Evolutionary conservation across 257 asterid species (phyloP), one percentile per base, ranked within the genome.

Genomic region (Solanum pinnatisectum): DNA sequence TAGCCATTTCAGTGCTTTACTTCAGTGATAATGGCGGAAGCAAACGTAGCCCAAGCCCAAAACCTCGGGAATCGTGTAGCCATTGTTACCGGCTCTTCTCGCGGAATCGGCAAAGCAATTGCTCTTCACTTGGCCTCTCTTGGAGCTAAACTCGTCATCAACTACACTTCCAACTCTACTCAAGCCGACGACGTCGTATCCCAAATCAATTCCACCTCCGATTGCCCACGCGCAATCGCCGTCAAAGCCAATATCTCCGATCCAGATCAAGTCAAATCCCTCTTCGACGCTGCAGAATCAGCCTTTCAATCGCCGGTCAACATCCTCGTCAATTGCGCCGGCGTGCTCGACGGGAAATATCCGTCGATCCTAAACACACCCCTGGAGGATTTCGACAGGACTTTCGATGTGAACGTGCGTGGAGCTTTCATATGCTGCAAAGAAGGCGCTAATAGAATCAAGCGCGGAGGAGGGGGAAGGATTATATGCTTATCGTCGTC

Each of bases 381-480:
- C 2, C 32, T 92, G 6, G 94, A 95, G 5, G 96, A 92, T 20
- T 94, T 93, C 89, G 98, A 95, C n/a, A 36, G 87, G 33, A 90
- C 87, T 18, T 92, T 95, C 65, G 82, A 59, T 36, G 94, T 95
- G 33, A 95, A 95, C 90, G 68, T 95, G 1, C 89, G 90, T 72
- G 98, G 98, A 1, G 92, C 98, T 10, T 95, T 94, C 68, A 60
- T 95, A 65, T 91, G 93, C 25, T 93, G 94, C 88, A 90, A 90
- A 15, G 98, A 93, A 81, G 94, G 94, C 20, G 92, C 94, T 13
- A 92, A 90, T 37, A 87, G 98, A 76, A 52, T 94, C 91, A 88
- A 85, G 85, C 95, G 92, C 20, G 96, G 96, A 35, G 95, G 95
- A 37, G 98, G 96, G 1, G 96, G 98, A 63, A 90, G 98, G 67